These are phyloP conservation scores for Micractinium sp. DNA, from an alignment of 139 green algal genomes.

Conservation along the genomic window DNA sequence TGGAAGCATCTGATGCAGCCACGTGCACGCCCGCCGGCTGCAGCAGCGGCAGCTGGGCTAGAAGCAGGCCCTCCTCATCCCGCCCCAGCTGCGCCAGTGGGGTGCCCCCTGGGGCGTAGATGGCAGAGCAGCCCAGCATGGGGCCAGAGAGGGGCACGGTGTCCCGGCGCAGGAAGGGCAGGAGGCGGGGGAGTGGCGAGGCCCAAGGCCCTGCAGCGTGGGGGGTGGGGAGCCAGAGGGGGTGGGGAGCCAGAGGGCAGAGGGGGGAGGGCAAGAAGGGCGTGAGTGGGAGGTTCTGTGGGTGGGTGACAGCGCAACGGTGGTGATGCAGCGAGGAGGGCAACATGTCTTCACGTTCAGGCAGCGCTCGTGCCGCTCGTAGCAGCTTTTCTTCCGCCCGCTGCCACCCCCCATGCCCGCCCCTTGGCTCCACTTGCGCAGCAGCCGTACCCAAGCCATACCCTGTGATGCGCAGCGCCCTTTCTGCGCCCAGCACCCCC, in stretches of 20 bases:
- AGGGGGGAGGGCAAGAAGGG: not conserved
- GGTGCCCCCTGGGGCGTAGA: not conserved
- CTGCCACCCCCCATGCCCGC: too few species aligned
- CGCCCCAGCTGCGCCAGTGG: not conserved
- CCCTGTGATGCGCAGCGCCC: too few species aligned
- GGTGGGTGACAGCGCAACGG: not conserved
- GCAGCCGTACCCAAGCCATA: too few species aligned
- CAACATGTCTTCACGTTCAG: too few species aligned
- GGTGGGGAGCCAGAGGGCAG: too few species aligned
- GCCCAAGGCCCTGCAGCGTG: not conserved
- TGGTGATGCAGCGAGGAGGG: too few species aligned
- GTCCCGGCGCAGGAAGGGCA: not conserved
- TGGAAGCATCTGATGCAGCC: not conserved
- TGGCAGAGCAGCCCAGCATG: conserved; percentile 1
- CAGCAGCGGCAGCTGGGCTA: conserved; percentile 15
- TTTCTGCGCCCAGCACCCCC: too few species aligned
- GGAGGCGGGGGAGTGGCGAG: not conserved
- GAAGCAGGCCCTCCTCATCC: not conserved
- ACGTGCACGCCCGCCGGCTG: not conserved
- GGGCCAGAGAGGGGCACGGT: not conserved
- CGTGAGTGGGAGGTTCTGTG: not conserved
- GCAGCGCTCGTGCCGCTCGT: not conserved
- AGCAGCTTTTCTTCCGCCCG: too few species aligned
- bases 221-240: too few species aligned
- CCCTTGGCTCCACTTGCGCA: too few species aligned